These are phyloP conservation scores for Triticum timopheevii DNA, from an alignment of 176 grass and related monocot genomes.

Conservation along the genomic window DNA sequence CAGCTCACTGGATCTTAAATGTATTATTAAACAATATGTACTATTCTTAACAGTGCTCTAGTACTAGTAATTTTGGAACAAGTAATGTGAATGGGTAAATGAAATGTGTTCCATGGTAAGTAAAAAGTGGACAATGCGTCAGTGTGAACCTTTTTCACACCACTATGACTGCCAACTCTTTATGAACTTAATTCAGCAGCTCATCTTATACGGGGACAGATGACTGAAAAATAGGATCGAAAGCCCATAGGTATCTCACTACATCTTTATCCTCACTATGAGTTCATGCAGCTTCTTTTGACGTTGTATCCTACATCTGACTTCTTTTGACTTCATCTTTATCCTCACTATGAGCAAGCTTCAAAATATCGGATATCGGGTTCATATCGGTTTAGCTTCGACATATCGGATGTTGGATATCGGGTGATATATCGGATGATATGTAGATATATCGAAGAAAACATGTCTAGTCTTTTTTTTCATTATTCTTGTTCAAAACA, in stretches of 20 bases:
- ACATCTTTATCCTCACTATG: not conserved
- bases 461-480: too few relatives aligned
- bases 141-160: not conserved
- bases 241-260: not conserved
- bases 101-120: not conserved
- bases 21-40: not conserved
- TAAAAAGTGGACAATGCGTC: not conserved
- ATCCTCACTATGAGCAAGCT: constrained; percentile 6
- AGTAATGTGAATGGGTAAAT: not conserved
- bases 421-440: too few relatives aligned
- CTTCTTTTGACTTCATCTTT: not conserved
- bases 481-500: too few relatives aligned
- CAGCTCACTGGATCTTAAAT: not conserved
- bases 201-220: not conserved
- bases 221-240: not conserved
- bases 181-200: constrained; percentile 5
- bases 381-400: too few relatives aligned
- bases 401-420: too few relatives aligned
- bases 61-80: not conserved
- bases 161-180: not conserved
- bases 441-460: too few relatives aligned
- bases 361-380: too few relatives aligned
- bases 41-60: not conserved
- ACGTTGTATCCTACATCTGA: not conserved
- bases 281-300: constrained; percentile 29